phyloP scores from a whole-genome alignment of 495 filamentous ascomycete genomes.

The Alectoria sarmentosa region DNA sequence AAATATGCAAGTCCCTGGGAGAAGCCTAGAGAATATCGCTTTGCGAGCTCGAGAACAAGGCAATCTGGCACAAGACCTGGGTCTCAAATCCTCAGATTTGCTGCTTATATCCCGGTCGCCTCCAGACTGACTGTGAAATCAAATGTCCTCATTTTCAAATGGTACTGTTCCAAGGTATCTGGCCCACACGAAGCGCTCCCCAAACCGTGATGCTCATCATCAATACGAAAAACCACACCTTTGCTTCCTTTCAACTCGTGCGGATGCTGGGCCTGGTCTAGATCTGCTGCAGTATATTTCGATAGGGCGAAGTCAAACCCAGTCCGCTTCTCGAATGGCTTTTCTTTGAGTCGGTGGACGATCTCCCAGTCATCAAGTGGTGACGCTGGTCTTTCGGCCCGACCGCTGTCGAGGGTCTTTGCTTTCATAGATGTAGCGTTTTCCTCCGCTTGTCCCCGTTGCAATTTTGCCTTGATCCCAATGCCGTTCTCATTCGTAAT shows the following conservation, averaged over 20 bases:
- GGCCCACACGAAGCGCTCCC: constrained; percentile 59
- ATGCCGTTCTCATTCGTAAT: constrained; percentile 33
- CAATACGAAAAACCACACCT: constrained; percentile 50
- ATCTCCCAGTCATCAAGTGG: constrained; percentile 32
- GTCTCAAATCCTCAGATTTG: not conserved
- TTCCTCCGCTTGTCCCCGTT: constrained; percentile 5
- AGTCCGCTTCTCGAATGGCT: constrained; percentile 28
- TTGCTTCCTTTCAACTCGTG: constrained; percentile 49
- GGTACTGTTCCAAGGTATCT: constrained; percentile 46
- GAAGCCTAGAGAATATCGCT: not conserved
- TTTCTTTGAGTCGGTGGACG: constrained; percentile 23
- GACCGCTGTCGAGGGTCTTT: not conserved
- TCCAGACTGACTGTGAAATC: constrained; percentile 23
- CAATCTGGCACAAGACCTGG: not conserved
- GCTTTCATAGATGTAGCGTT: not conserved
- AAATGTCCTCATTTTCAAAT: constrained; percentile 27
- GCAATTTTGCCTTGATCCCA: constrained; percentile 32
- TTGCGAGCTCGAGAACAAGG: not conserved
- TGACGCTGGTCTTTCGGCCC: constrained; percentile 5
- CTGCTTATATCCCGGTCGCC: constrained; percentile 16
- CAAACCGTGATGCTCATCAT: constrained; percentile 49
- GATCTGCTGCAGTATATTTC: constrained; percentile 43
- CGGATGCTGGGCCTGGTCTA: constrained; percentile 53
- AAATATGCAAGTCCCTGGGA: not conserved
- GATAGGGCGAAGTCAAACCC: constrained; percentile 44